Conservation (phyloP, 148 eudicot species). For the Rhododendron kiyosumense region DNA sequence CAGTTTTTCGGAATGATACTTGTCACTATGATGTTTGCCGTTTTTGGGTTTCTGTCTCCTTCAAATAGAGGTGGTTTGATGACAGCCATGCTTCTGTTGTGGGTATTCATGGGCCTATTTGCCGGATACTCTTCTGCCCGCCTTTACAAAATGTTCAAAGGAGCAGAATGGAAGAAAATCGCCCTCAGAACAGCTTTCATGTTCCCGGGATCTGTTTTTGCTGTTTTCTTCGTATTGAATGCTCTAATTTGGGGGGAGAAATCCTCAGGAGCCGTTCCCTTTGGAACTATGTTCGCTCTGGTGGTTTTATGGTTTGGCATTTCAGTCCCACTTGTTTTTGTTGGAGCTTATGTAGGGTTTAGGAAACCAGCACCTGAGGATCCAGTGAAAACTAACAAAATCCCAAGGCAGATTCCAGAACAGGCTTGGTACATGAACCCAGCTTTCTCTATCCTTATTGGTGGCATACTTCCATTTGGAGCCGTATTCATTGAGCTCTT, state of each 20-base stretch:
- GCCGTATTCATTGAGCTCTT: slow-evolving; percentile 59
- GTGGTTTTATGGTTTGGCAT: slow-evolving; percentile 51
- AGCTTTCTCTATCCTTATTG: slow-evolving; percentile 41
- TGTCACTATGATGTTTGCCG: slow-evolving; percentile 48
- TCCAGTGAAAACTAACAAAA: slow-evolving; percentile 52
- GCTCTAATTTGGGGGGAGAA: slow-evolving; percentile 54
- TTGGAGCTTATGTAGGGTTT: slow-evolving; percentile 44
- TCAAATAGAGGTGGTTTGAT: slow-evolving; percentile 54
- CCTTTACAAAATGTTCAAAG: slow-evolving; percentile 47
- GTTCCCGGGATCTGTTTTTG: slow-evolving; percentile 40
- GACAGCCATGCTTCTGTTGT: slow-evolving; percentile 48
- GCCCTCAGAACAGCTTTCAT: slow-evolving; percentile 41
- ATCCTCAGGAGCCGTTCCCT: slow-evolving; percentile 55
- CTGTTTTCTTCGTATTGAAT: slow-evolving; percentile 37
- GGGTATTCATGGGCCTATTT: slow-evolving; percentile 53
- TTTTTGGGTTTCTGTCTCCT: slow-evolving; percentile 50
- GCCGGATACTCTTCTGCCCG: slow-evolving; percentile 49
- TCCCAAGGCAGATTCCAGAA: slow-evolving; percentile 52
- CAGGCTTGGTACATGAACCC: slow-evolving; percentile 62
- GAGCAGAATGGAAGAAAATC: slow-evolving; percentile 52
- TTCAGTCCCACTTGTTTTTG: slow-evolving; percentile 51
- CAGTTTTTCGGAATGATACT: slow-evolving; percentile 47
- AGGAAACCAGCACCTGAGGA: slow-evolving; percentile 44
- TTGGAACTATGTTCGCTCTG: slow-evolving; percentile 57
- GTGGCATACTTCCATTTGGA: slow-evolving; percentile 55